Base-by-base conservation (phyloP, 805 yeast genomes). In the Saccharomyces jurei region DNA sequence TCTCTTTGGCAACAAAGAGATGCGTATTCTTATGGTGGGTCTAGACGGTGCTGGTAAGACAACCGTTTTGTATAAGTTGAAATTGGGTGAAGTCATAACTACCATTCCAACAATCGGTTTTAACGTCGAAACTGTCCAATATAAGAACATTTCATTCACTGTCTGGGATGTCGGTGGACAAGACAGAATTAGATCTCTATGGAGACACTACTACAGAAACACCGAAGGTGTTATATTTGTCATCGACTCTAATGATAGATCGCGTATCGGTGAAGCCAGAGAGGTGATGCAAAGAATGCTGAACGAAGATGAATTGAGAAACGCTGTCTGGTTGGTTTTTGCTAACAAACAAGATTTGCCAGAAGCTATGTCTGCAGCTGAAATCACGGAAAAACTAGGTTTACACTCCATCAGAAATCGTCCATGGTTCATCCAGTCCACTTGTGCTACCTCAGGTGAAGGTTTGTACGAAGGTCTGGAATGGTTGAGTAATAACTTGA, bases 111-210 rank as follows among this genome's bases (percentile, higher is more conserved):
- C 97, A 63, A 89, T 90, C 74, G 97, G 97, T 69, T 90, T 90
- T 84, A 90, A 90, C 74, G 97, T 90, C 65, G 97, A 90, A 78
- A 90, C 97, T 58, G 96, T 90, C 68, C 96, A 90, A 80, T 89
- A 90, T 81, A 90, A 90, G 80, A 90, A 90, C 84, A 89, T 90
- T 75, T 86, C 96, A 48, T 90, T 90, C 79, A 89, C 96, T 57
- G 97, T 90, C 61, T 90, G 97, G 98, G 98, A 92, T 83, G 97
- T 91, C 66, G 98, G 98, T 87, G 98, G 98, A 83, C 98, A 92
- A 81, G 97, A 90, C 77, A 91, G 91, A 79, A 92, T 92, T 71
- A 88, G 98, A 79, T 97, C 98, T 57, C 80, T 92, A 75, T 92
- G 98, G 98, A 87, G 97, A 83, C 96, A 92, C 77, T 92, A 92